A percentile compares a stretch with the other conserved stretches of the same genome.
Evolutionary conservation across 202 grass and related monocot species (phyloP).

Genomic region (Panicum hallii): DNA sequence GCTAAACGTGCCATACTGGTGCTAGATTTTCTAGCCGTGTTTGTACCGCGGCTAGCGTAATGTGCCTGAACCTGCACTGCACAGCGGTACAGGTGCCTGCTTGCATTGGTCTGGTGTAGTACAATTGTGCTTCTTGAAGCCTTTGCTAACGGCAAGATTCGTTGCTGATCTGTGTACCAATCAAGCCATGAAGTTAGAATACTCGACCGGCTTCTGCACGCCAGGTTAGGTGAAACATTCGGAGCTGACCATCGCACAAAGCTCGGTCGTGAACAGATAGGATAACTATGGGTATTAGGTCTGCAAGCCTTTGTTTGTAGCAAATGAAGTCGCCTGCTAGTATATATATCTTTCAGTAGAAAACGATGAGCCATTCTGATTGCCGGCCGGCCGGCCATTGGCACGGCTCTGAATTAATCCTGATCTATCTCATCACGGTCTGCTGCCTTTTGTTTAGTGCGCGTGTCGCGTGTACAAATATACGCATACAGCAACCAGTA

Average conservation of each 20-base stretch:
- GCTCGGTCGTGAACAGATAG: no score
- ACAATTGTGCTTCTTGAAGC: neutral
- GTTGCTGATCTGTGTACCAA: no score
- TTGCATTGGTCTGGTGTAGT: neutral
- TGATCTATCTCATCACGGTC: neutral
- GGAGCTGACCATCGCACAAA: neutral
- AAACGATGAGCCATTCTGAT: neutral
- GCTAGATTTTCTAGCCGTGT: no score
- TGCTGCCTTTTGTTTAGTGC: neutral
- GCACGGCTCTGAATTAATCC: neutral
- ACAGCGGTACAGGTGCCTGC: neutral
- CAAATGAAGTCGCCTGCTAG: neutral
- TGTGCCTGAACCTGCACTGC: neutral
- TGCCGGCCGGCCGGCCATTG: neutral
- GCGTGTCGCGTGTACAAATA: neutral
- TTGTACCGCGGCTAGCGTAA: neutral
- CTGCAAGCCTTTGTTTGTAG: neutral
- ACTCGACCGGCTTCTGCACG: neutral
- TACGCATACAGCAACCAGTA: neutral
- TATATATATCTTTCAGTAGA: neutral
- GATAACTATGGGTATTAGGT: neutral
- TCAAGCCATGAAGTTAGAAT: neutral
- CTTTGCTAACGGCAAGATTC: neutral
- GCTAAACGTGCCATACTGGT: no score
- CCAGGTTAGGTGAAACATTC: slow-evolving; percentile 6